Base-by-base conservation (phyloP, 495 filamentous ascomycete species). In the Aspergillus steynii region DNA sequence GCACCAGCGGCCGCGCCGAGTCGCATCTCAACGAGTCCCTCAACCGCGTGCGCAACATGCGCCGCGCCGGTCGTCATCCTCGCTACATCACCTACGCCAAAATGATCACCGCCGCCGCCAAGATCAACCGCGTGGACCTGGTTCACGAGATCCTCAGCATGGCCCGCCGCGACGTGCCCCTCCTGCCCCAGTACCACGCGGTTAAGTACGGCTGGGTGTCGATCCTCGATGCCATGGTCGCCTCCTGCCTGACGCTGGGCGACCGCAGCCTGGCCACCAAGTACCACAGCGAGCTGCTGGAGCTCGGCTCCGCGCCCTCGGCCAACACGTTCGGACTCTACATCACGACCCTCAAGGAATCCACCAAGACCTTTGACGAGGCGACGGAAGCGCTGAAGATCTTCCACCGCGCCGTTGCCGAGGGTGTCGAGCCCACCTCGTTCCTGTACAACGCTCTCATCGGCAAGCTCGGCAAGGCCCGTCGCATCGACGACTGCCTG, bases 401-500 rank as follows among this genome's bases (percentile, higher is more conserved):
- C 74, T 98, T 99, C 82, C 90, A 91, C 67, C 90, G 90, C 59
- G 94, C 95, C 59, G 90, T 93, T 74, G 77, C 87, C n/a, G 95
- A 99, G 75, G 92, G 92, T 61, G 95, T 99, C 28, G 89, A 96
- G 75, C 95, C 95, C 25, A 93, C 89, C 14, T 96, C 94, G 2
- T 99, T 99, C 85, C 76, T 99, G 59, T 99, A 98, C 83, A 99
- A 99, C 68, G 96, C 96, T 46, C 85, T 99, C 9, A 99, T 99
- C 59, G 95, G 95, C 67, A 99, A 99, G 77, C 87, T 99, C 32
- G 96, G 94, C 67, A 97, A 97, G 79, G 95, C 95, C 51, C 88
- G 95, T 55, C 92, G 95, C 63, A 97, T 98, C 59, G 95, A 98
- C 68, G 95, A 99, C 77, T 97, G 94, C 69, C 88, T 98, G 27